A percentile compares a stretch with the other conserved stretches of the same genome.
These are phyloP conservation scores for Madurella fahalii DNA, from an alignment of 2,329 filamentous ascomycete genomes.

Conservation along the genomic window DNA sequence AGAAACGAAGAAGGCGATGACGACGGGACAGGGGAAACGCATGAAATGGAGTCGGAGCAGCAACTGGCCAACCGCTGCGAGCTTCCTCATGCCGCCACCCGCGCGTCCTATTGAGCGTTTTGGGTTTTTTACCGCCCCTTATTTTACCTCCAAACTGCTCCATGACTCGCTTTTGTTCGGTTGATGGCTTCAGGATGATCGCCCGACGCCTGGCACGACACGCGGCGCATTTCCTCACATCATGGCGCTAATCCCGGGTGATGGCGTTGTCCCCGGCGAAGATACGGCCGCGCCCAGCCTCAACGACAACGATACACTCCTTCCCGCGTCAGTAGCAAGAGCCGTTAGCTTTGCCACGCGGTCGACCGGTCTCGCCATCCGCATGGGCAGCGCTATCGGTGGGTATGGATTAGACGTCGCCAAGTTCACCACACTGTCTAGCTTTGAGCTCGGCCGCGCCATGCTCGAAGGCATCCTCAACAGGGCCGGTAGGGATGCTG, in stretches of 20 bases:
- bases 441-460: conserved; percentile 52
- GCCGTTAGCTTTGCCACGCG: conserved; percentile 58
- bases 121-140: too few species aligned
- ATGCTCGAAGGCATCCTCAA: conserved; percentile 52
- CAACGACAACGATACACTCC: conserved; percentile 32
- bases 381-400: conserved; percentile 49
- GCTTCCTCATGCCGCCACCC: too few species aligned
- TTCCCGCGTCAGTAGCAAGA: conserved; percentile 55
- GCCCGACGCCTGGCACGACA: background rate
- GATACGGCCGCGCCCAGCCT: conserved; percentile 19
- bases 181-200: background rate
- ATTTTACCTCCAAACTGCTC: too few species aligned
- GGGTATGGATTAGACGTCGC: conserved; percentile 51
- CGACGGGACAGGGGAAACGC: too few species aligned
- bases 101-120: too few species aligned
- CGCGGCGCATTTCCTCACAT: background rate
- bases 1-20: too few species aligned
- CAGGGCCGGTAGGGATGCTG: conserved; percentile 48
- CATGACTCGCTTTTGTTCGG: background rate
- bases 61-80: too few species aligned
- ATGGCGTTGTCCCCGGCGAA: conserved; percentile 13
- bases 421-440: conserved; percentile 53
- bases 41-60: too few species aligned
- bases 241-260: background rate
- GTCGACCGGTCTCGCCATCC: conserved; percentile 55